A percentile compares a stretch with the other conserved stretches of the same genome.
phyloP scores from a whole-genome alignment of 2,329 filamentous ascomycete genomes.

The Cryphonectria nitschkei region DNA sequence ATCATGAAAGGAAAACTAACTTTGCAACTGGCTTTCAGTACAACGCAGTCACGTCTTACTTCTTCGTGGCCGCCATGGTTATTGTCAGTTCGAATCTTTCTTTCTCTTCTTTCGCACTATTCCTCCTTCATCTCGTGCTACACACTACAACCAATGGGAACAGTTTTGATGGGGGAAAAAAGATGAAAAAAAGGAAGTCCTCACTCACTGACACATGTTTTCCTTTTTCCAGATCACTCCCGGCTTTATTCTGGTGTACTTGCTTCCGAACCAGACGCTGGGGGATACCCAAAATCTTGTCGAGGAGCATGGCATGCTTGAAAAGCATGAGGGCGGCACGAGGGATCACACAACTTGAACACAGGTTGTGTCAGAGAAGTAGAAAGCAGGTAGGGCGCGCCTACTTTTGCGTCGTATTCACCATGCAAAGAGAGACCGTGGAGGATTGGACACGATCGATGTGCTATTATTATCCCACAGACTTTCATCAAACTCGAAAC shows the following conservation, averaged over 20 bases:
- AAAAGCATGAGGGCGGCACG: background rate
- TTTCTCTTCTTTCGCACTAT: background rate
- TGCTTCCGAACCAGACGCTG: slow-evolving; percentile 21
- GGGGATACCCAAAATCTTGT: slow-evolving; percentile 15
- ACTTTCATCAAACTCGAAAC: background rate
- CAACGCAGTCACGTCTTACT: slow-evolving; percentile 22
- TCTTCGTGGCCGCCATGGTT: slow-evolving; percentile 21
- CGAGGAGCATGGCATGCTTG: slow-evolving; percentile 16
- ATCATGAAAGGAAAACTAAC: background rate
- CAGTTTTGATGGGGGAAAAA: background rate
- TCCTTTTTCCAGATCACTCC: slow-evolving; percentile 5
- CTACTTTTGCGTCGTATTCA: too few species aligned
- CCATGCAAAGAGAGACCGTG: too few species aligned
- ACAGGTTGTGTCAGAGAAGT: background rate
- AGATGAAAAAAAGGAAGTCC: background rate
- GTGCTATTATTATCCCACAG: background rate
- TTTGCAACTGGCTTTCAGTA: slow-evolving; percentile 9
- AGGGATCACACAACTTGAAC: background rate
- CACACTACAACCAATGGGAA: background rate
- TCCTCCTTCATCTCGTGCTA: too few species aligned
- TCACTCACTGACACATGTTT: background rate
- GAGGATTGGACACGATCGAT: too few species aligned
- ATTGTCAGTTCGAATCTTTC: slow-evolving; percentile 2
- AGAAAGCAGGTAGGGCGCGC: too few species aligned
- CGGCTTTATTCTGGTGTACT: slow-evolving; percentile 14